Evolutionary conservation across 768 basidiomycete genomes (phyloP), one percentile per base, ranked within the genome.

Genomic region (Suillus variegatus): DNA sequence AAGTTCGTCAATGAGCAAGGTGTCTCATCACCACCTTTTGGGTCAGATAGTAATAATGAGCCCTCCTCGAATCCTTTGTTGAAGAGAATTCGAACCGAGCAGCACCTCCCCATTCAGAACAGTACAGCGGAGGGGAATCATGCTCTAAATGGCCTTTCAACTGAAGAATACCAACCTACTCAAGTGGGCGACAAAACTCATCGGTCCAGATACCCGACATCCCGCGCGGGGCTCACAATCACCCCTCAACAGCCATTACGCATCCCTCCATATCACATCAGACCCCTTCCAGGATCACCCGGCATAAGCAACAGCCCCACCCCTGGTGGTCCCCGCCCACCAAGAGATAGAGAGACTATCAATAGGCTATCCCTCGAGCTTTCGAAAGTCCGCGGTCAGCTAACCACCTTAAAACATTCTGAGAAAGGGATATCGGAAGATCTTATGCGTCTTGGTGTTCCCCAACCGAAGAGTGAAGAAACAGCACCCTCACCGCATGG

Each of bases 311-410:
- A 60, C 28, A 20, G 25, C 18, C 6, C 6, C 25, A 40, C 10
- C 25, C 41, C 58, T 20, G 32, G 25, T 32, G 22, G 40, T 6
- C 58, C 58, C 25, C 40, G 22, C n/a, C n/a, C 38, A 12, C 41
- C 58, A 35, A 13, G 62, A 7, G 64, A 68, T 22, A 43, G 41
- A 7, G 66, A 51, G 18, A 55, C 62, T 28, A 64, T 62, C 7
- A 60, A 20, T 10, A 64, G 65, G 25, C 62, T 80, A 35, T 71
- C 51, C 38, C 70, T 67, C 28, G 76, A 76, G 54, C 68, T 80
- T 9, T 69, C 65, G 67, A 73, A 76, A 8, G 70, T 73, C 18
- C 74, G 76, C 7, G 61, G 67, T 22, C 66, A 72, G 35, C 41
- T 77, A 43, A 65, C 61, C 18, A 69, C 69, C 20, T 55, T 75